These are phyloP conservation scores for Turnera subulata DNA, from an alignment of 345 rosid genomes.

Conservation along the genomic window DNA sequence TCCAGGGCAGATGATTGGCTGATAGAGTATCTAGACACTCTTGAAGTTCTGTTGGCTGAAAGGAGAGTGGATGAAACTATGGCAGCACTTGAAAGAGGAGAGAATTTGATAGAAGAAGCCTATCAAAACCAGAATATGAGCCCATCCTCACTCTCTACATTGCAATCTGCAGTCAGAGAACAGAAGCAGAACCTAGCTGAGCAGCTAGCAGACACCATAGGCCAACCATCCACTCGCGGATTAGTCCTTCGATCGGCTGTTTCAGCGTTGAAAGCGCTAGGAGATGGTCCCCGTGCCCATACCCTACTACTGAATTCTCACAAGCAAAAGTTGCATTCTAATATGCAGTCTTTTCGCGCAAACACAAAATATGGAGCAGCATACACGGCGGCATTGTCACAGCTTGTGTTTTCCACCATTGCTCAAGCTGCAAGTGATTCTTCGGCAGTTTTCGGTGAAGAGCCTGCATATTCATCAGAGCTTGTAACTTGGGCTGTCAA, in stretches of 20 bases:
- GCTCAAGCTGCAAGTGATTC: slow-evolving; percentile 84
- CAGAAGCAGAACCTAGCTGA: slow-evolving; percentile 68
- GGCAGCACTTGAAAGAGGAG: slow-evolving; percentile 73
- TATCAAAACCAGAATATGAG: slow-evolving; percentile 35
- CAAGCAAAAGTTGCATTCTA: slow-evolving; percentile 49
- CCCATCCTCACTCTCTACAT: slow-evolving; percentile 29
- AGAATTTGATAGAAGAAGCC: slow-evolving; percentile 44
- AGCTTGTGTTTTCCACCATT: slow-evolving; percentile 72
- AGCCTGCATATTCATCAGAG: slow-evolving; percentile 79
- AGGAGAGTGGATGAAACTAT: slow-evolving; percentile 75
- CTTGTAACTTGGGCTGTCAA: slow-evolving; percentile 95
- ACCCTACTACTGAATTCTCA: slow-evolving; percentile 66
- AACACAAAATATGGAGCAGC: slow-evolving; percentile 52
- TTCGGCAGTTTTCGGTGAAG: slow-evolving; percentile 68
- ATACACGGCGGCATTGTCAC: slow-evolving; percentile 60
- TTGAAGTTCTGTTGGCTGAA: slow-evolving; percentile 84
- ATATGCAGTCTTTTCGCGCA: slow-evolving; percentile 47
- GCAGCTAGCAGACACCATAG: slow-evolving; percentile 59
- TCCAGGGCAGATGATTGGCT: slow-evolving; percentile 60
- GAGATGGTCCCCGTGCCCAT: slow-evolving; percentile 82
- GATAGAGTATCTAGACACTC: slow-evolving; percentile 51
- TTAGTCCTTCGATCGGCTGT: slow-evolving; percentile 68
- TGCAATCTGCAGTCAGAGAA: slow-evolving; percentile 49
- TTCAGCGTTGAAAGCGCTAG: slow-evolving; percentile 65
- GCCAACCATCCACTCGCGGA: slow-evolving; percentile 64